Evolutionary conservation across 164 flowering plant genomes (phyloP).

Genomic region (Malania oleifera): DNA sequence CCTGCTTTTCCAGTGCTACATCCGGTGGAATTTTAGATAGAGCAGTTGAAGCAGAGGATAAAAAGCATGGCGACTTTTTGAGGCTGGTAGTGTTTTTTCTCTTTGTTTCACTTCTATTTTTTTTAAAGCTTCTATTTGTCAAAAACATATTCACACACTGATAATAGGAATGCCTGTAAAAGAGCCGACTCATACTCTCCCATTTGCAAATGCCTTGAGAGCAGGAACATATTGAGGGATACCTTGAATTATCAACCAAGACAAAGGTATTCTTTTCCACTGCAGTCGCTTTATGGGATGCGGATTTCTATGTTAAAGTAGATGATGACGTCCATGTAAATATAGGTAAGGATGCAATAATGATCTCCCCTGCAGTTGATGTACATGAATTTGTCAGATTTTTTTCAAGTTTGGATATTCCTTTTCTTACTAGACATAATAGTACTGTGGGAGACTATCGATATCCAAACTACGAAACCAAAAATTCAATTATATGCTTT

Average conservation of each 20-base stretch:
- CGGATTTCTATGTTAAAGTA: slow-evolving; percentile 87
- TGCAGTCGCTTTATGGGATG: slow-evolving; percentile 89
- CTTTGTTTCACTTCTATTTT: not conserved
- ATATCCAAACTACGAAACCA: too few species aligned
- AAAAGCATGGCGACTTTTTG: slow-evolving; percentile 84
- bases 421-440: too few species aligned
- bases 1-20: slow-evolving; percentile 63
- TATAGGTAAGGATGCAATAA: slow-evolving; percentile 46
- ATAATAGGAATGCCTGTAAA: not conserved
- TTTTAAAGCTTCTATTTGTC: not conserved
- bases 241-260: slow-evolving; percentile 87
- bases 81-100: slow-evolving; percentile 60
- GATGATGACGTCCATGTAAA: slow-evolving; percentile 96
- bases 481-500: too few species aligned
- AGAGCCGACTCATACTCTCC: not conserved
- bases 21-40: slow-evolving; percentile 94
- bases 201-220: not conserved
- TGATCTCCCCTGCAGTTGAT: not conserved
- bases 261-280: slow-evolving; percentile 78
- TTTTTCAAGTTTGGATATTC: too few species aligned
- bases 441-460: too few species aligned
- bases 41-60: slow-evolving; percentile 93
- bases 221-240: slow-evolving; percentile 93
- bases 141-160: not conserved
- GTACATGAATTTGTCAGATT: too few species aligned